Percentiles rank a stretch among this genome's conserved stretches.
These are phyloP conservation scores for Perkinsus olseni DNA, from an alignment of 169 alveolate species.

Conservation along the genomic window DNA sequence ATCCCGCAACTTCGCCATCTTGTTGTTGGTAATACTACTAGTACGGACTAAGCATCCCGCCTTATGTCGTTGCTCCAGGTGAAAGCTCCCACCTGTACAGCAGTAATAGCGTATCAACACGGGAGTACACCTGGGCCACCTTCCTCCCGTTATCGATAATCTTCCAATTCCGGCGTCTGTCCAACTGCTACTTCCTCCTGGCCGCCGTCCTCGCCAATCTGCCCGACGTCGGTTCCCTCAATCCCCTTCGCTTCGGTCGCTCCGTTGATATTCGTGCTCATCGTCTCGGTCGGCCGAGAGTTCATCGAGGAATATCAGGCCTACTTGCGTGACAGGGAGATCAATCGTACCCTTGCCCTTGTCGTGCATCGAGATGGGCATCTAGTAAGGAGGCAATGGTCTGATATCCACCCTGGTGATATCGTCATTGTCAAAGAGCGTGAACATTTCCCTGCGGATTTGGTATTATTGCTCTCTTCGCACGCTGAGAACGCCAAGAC, in stretches of 20 bases:
- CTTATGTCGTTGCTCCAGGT: neutral
- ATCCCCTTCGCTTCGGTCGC: constrained; percentile 24
- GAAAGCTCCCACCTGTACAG: neutral
- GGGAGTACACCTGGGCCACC: neutral
- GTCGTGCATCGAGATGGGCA: constrained; percentile 47
- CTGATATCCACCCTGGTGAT: constrained; percentile 77
- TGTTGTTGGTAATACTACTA: neutral
- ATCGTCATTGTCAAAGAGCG: constrained; percentile 63
- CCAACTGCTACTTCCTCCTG: neutral
- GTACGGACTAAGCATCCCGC: neutral
- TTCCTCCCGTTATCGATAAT: neutral
- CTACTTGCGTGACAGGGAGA: constrained; percentile 66
- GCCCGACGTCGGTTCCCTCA: neutral
- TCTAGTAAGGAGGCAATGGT: constrained; percentile 52
- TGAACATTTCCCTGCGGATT: constrained; percentile 81
- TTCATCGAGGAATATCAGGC: constrained; percentile 75
- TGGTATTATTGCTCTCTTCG: constrained; percentile 62
- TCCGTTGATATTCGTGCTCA: constrained; percentile 72
- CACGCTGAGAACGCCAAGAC: constrained; percentile 40
- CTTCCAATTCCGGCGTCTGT: neutral
- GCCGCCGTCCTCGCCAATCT: neutral
- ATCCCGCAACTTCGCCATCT: neutral
- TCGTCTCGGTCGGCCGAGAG: constrained; percentile 77
- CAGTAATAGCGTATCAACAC: neutral
- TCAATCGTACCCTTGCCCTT: constrained; percentile 59